phyloP scores from a whole-genome alignment of 2,329 filamentous ascomycete genomes.

The Calonectria hongkongensis region DNA sequence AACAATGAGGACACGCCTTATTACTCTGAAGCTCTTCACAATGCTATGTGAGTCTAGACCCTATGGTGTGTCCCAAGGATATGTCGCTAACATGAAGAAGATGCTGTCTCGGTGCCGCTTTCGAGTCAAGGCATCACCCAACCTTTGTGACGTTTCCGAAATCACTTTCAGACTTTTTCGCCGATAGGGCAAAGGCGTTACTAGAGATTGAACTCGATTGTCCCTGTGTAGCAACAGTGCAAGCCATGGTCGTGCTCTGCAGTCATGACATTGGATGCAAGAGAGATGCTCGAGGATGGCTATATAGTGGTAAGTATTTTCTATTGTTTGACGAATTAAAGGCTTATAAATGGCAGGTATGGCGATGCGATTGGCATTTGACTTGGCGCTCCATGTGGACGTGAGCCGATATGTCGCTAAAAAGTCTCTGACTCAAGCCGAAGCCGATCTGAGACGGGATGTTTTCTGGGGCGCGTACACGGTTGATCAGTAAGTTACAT shows the following conservation, averaged over 20 bases:
- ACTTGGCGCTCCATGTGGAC: constrained; percentile 54
- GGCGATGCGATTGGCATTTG: constrained; percentile 54
- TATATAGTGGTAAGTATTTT: constrained; percentile 51
- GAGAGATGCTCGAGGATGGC: constrained; percentile 53
- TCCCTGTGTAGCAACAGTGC: constrained; percentile 53
- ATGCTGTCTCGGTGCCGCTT: constrained; percentile 64
- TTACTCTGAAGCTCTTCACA: constrained; percentile 54
- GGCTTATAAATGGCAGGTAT: constrained; percentile 55
- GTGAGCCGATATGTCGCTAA: constrained; percentile 51
- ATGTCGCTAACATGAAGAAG: constrained; percentile 47
- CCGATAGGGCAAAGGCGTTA: constrained; percentile 52
- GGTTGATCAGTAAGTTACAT: constrained; percentile 53
- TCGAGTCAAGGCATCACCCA: constrained; percentile 65
- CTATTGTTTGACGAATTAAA: too few species aligned
- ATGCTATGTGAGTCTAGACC: constrained; percentile 51
- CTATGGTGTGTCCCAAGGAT: background rate
- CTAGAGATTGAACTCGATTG: constrained; percentile 54
- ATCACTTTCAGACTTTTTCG: constrained; percentile 57
- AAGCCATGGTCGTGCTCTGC: constrained; percentile 53
- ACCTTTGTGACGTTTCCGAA: constrained; percentile 60
- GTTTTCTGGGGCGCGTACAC: constrained; percentile 58
- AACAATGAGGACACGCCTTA: constrained; percentile 52
- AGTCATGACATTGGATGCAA: constrained; percentile 54
- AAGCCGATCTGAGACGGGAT: constrained; percentile 53
- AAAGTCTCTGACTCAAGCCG: constrained; percentile 48